These are phyloP conservation scores for Daldinia grandis DNA, from an alignment of 495 filamentous ascomycete species.

Conservation along the genomic window DNA sequence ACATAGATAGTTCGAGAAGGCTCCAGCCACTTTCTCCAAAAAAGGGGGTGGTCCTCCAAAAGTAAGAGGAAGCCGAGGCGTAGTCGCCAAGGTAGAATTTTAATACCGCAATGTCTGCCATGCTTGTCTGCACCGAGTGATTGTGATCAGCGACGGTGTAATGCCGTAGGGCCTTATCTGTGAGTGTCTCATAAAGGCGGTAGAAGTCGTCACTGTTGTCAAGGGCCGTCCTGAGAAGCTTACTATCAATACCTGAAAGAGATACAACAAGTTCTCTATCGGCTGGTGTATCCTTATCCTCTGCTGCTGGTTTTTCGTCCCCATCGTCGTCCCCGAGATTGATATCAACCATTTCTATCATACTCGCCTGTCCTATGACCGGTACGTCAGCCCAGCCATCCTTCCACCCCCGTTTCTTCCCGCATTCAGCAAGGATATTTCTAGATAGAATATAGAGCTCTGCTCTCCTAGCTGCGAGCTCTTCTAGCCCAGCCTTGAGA, in stretches of 20 bases:
- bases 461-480: conserved; percentile 82
- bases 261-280: conserved; percentile 24
- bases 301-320: conserved; percentile 11
- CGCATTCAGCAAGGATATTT: conserved; percentile 78
- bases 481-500: conserved; percentile 75
- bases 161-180: conserved; percentile 74
- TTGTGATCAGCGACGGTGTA: conserved; percentile 77
- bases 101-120: conserved; percentile 86
- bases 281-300: conserved; percentile 32
- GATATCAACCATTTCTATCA: conserved; percentile 64
- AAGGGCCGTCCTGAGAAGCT: conserved; percentile 59
- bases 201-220: conserved; percentile 61
- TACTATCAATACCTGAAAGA: conserved; percentile 59
- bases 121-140: conserved; percentile 76
- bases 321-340: conserved; percentile 55
- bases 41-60: conserved; percentile 81
- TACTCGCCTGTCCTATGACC: conserved; percentile 60
- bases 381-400: conserved; percentile 76
- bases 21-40: conserved; percentile 85
- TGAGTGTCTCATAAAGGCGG: conserved; percentile 74
- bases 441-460: conserved; percentile 83
- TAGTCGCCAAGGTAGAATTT: conserved; percentile 80
- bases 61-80: conserved; percentile 76
- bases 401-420: conserved; percentile 75
- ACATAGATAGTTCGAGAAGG: conserved; percentile 78